Evolutionary conservation across 257 asterid species (phyloP).

Genomic region (Leptodermis oblonga): DNA sequence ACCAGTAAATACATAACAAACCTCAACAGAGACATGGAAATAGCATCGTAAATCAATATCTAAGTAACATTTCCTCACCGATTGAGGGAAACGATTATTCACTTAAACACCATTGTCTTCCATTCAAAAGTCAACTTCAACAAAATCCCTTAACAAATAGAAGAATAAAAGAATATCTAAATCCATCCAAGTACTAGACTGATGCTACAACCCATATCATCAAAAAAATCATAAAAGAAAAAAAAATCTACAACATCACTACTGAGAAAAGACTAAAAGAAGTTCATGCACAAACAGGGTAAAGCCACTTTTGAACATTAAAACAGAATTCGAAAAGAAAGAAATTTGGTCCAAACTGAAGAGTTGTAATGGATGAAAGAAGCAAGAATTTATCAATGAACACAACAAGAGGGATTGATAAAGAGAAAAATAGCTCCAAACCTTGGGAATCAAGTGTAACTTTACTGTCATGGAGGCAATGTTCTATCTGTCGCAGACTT

Average conservation of each 20-base stretch:
- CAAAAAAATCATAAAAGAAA: not conserved
- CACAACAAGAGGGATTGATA: not conserved
- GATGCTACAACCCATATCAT: not conserved
- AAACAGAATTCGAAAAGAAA: not conserved
- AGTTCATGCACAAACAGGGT: not conserved
- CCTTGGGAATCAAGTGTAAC: not conserved
- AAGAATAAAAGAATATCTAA: not conserved
- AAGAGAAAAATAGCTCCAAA: too few species aligned
- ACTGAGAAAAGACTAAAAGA: not conserved
- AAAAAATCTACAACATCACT: not conserved
- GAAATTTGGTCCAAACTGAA: not conserved
- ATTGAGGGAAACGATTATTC: too few species aligned
- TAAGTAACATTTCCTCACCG: too few species aligned
- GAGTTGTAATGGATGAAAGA: too few species aligned
- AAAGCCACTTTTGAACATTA: not conserved
- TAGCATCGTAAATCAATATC: not conserved
- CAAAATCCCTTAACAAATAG: not conserved
- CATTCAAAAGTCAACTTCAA: not conserved
- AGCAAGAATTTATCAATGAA: too few species aligned
- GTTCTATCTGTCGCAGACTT: not conserved
- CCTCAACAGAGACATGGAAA: not conserved
- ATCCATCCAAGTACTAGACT: not conserved
- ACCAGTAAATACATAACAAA: too few species aligned
- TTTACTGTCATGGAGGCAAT: not conserved
- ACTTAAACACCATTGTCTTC: not conserved